These are phyloP conservation scores for Dillenia turbinata DNA, from an alignment of 164 flowering plant genomes.

Conservation along the genomic window DNA sequence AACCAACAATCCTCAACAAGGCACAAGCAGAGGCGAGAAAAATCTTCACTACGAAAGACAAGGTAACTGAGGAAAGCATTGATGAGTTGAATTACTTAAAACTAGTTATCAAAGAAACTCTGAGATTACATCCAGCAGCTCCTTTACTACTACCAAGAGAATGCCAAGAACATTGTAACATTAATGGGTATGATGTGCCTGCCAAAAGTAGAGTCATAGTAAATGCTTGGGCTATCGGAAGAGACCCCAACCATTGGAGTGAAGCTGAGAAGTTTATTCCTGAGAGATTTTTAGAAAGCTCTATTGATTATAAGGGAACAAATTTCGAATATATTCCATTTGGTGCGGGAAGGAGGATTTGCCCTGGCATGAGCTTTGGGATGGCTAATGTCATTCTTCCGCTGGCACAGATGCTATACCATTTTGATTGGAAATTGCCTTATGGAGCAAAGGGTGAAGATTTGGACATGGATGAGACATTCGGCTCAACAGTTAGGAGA, in stretches of 20 bases:
- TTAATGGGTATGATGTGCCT: slow-evolving; percentile 3
- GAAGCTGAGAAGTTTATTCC: too few relatives aligned
- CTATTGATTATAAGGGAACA: too few relatives aligned
- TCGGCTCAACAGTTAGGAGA: too few relatives aligned
- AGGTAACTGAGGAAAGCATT: neutral
- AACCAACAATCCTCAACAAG: neutral
- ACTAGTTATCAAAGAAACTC: slow-evolving; percentile 5
- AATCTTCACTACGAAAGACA: neutral
- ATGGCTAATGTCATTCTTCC: too few relatives aligned
- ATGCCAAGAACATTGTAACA: neutral
- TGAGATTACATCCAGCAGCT: slow-evolving; percentile 5
- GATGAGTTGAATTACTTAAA: slow-evolving; percentile 3
- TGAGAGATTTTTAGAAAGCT: too few relatives aligned
- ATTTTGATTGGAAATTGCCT: too few relatives aligned
- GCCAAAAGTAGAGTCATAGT: neutral
- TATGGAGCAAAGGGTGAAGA: too few relatives aligned
- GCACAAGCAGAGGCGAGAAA: neutral
- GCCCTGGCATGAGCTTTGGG: too few relatives aligned
- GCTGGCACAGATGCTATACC: too few relatives aligned
- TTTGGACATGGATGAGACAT: too few relatives aligned
- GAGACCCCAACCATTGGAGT: too few relatives aligned
- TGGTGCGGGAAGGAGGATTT: too few relatives aligned
- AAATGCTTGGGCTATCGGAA: slow-evolving; percentile 2
- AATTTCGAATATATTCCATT: neutral
- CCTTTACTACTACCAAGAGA: slow-evolving; percentile 7